A percentile compares a stretch with the other conserved stretches of the same genome.
Evolutionary conservation across 495 filamentous ascomycete species (phyloP).

Genomic region (Penicillium daleae): DNA sequence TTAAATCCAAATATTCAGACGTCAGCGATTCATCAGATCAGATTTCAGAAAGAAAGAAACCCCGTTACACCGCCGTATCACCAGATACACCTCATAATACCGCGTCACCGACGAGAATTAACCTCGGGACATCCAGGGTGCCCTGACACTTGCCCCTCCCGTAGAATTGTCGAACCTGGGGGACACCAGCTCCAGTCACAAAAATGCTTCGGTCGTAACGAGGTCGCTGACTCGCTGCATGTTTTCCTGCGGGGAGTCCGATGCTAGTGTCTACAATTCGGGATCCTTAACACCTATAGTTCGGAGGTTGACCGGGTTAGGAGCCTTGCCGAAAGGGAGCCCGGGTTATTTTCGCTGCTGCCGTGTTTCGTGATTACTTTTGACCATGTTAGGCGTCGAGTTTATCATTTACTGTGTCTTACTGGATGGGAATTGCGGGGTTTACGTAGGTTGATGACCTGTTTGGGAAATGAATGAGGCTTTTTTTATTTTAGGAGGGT

Average conservation of each 20-base stretch:
- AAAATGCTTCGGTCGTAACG: too few relatives aligned
- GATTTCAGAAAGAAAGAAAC: background rate
- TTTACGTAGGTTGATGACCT: background rate
- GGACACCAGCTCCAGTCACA: too few relatives aligned
- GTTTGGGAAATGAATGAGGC: background rate
- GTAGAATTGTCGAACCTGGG: conserved; percentile 28
- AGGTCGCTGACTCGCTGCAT: background rate
- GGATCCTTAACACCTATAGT: conserved; percentile 18
- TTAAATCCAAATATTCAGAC: background rate
- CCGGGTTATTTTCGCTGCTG: conserved; percentile 35
- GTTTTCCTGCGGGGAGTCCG: conserved; percentile 9
- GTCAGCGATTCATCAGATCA: background rate
- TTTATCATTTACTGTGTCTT: background rate
- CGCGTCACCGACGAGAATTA: conserved; percentile 30
- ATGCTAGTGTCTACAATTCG: conserved; percentile 22
- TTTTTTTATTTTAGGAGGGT: background rate
- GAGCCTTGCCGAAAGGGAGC: conserved; percentile 18
- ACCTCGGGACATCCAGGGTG: conserved; percentile 38
- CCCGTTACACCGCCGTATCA: background rate
- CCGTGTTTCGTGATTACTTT: background rate
- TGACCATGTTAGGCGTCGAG: background rate
- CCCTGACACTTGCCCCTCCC: conserved; percentile 17
- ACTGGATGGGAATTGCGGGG: background rate
- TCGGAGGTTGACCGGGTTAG: conserved; percentile 27
- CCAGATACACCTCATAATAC: background rate